These are phyloP conservation scores for Pseudoturritis turrita DNA, from an alignment of 345 rosid species.

Conservation along the genomic window DNA sequence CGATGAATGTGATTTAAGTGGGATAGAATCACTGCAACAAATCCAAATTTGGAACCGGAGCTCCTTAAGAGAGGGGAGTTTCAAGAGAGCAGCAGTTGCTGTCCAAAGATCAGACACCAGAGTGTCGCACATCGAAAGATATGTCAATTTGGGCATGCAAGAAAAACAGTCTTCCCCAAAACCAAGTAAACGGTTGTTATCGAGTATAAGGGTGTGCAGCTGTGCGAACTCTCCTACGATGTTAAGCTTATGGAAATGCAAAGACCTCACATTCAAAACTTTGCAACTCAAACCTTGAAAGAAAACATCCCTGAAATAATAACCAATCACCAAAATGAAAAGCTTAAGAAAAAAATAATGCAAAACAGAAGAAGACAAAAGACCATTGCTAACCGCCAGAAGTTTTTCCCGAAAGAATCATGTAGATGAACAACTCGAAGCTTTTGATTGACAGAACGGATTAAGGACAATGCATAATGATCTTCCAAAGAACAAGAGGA, in stretches of 20 bases:
- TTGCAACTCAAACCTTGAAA: constrained; percentile 64
- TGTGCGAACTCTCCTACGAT: constrained; percentile 66
- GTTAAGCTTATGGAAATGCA: constrained; percentile 66
- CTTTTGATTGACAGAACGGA: constrained; percentile 50
- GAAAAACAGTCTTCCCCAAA: constrained; percentile 80
- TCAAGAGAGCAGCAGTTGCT: constrained; percentile 67
- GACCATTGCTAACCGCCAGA: constrained; percentile 50
- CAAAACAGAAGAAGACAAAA: constrained; percentile 8
- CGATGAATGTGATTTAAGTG: constrained; percentile 31
- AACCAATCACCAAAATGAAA: constrained; percentile 8
- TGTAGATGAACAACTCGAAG: constrained; percentile 62
- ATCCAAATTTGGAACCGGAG: constrained; percentile 77
- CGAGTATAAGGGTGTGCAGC: constrained; percentile 68
- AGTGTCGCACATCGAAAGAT: constrained; percentile 83
- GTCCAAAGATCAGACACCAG: constrained; percentile 84
- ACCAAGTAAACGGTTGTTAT: constrained; percentile 58
- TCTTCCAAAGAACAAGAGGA: constrained; percentile 52
- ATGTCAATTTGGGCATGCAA: constrained; percentile 70
- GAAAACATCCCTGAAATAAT: constrained; percentile 58
- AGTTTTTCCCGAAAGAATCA: constrained; percentile 60
- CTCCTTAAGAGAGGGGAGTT: constrained; percentile 59
- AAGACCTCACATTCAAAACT: constrained; percentile 63
- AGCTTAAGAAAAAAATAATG: neutral
- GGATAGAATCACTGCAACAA: constrained; percentile 47
- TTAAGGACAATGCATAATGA: constrained; percentile 56